Evolutionary conservation across 2,329 filamentous ascomycete species (phyloP), one percentile per base, ranked within the genome.

Genomic region (Paecilomyces formosus): DNA sequence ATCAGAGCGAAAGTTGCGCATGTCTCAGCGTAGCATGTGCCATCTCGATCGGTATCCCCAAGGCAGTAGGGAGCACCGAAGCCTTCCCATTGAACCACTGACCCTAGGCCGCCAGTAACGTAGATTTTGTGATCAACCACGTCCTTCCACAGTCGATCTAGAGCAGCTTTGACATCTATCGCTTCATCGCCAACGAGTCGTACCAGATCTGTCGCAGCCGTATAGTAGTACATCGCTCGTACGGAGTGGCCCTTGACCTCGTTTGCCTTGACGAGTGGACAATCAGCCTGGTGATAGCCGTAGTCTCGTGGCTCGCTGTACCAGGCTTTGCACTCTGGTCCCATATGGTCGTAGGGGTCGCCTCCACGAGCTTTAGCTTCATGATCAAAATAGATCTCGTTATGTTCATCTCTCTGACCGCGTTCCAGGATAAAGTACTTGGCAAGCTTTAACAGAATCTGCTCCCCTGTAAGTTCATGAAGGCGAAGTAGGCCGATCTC

Each of bases 101-200:
- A 79, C 0, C 85, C 84, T 53, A 87, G 81, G 0, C 83, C 84
- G 1, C 84, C 85, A 0, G 85, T 87, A 13, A 85, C 65, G 58
- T 85, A 87, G 80, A 86, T 84, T 65, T 86, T 87, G 58, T 78
- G 78, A 49, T 82, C 74, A 0, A 83, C 78, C 82, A 86, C 86
- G 61, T 86, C 85, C 31, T 77, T 67, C 84, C 84, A 87, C 3
- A 86, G 69, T 8, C 78, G 71, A 24, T 73, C 66, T 0, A 85
- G 63, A 1, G 81, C 73, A 0, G 67, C 65, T 18, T 70, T 58
- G 63, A 76, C 77, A 22, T 50, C 56, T 22, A 66, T 65, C 55
- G 67, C 57, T 21, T 62, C 58, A 9, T 66, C 57, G 26, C 22
- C 28, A 15, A 11, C 22, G 3, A 81, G 67, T 28, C 74, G 76